A percentile compares a stretch with the other conserved stretches of the same genome.
Conservation (phyloP, 495 filamentous ascomycete species). For the Coniosporium apollinis region DNA sequence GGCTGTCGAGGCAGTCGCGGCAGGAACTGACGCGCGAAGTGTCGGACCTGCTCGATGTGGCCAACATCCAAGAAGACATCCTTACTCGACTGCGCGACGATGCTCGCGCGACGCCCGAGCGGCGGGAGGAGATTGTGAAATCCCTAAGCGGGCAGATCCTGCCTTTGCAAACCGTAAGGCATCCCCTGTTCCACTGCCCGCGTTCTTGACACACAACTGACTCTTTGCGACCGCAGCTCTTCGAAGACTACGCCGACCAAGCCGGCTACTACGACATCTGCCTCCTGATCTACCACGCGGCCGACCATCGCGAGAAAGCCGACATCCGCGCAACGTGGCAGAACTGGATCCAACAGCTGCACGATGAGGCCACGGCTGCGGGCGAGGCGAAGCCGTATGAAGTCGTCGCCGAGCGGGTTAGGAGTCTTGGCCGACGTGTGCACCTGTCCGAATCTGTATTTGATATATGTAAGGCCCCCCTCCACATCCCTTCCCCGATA, state of each 20-base stretch:
- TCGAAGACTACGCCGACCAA: conserved; percentile 75
- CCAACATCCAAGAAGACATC: conserved; percentile 87
- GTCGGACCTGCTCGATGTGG: conserved; percentile 75
- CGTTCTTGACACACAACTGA: conserved; percentile 3
- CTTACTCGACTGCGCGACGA: conserved; percentile 65
- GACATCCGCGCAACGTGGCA: conserved; percentile 76
- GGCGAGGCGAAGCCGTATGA: conserved; percentile 57
- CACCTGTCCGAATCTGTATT: conserved; percentile 67
- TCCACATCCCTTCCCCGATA: conserved; percentile 27
- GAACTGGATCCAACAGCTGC: conserved; percentile 53
- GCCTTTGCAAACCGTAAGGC: conserved; percentile 55
- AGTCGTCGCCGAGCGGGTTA: conserved; percentile 52
- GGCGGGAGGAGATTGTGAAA: conserved; percentile 39
- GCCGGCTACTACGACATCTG: conserved; percentile 84
- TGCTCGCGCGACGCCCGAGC: conserved; percentile 33
- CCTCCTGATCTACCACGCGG: conserved; percentile 73
- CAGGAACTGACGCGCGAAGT: conserved; percentile 68
- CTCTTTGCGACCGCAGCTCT: conserved; percentile 45
- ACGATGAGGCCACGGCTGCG: conserved; percentile 40
- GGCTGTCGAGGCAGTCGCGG: conserved; percentile 40
- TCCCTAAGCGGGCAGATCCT: conserved; percentile 60
- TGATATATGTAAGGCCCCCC: conserved; percentile 29
- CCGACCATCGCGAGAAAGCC: conserved; percentile 69
- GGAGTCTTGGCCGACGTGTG: conserved; percentile 60
- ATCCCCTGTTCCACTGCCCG: neutral